Percentiles rank a stretch among this genome's conserved stretches.
phyloP scores from a whole-genome alignment of 768 basidiomycete genomes.

The Hydnomerulius pinastri region DNA sequence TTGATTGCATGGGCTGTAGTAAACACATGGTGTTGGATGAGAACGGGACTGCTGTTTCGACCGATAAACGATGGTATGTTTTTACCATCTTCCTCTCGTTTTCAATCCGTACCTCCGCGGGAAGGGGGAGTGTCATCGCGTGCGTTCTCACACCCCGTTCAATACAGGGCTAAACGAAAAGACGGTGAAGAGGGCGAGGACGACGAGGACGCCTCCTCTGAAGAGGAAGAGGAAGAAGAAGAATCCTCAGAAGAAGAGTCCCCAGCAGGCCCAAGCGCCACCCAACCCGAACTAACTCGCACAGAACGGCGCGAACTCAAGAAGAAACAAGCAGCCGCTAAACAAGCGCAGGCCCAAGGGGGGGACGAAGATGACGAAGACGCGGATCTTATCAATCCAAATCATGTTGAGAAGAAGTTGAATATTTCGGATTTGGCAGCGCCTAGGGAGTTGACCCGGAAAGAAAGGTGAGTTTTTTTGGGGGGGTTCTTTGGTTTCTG shows the following conservation, averaged over 20 bases:
- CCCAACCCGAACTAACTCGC: constrained; percentile 63
- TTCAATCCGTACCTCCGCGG: too few relatives aligned
- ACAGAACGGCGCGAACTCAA: constrained; percentile 77
- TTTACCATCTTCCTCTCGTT: constrained; percentile 10
- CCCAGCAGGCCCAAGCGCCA: constrained; percentile 27
- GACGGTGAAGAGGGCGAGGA: too few relatives aligned
- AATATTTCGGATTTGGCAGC: constrained; percentile 73
- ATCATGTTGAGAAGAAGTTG: constrained; percentile 72
- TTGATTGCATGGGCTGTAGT: constrained; percentile 36
- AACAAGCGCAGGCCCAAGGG: constrained; percentile 38
- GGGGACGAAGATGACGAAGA: constrained; percentile 62
- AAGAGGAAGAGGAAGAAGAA: constrained; percentile 47
- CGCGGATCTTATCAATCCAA: constrained; percentile 75
- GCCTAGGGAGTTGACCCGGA: constrained; percentile 60
- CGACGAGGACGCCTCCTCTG: too few relatives aligned
- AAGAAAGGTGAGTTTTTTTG: constrained; percentile 55
- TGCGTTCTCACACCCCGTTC: too few relatives aligned
- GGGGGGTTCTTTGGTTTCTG: not conserved
- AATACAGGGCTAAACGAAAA: constrained; percentile 14
- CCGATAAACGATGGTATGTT: constrained; percentile 47
- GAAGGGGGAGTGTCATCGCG: too few relatives aligned
- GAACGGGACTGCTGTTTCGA: constrained; percentile 54
- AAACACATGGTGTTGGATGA: constrained; percentile 61
- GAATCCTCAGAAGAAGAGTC: too few relatives aligned
- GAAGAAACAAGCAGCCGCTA: constrained; percentile 67